Evolutionary conservation across 2,329 filamentous ascomycete species (phyloP), one percentile per base, ranked within the genome.

Genomic region (Diaporthe eres): DNA sequence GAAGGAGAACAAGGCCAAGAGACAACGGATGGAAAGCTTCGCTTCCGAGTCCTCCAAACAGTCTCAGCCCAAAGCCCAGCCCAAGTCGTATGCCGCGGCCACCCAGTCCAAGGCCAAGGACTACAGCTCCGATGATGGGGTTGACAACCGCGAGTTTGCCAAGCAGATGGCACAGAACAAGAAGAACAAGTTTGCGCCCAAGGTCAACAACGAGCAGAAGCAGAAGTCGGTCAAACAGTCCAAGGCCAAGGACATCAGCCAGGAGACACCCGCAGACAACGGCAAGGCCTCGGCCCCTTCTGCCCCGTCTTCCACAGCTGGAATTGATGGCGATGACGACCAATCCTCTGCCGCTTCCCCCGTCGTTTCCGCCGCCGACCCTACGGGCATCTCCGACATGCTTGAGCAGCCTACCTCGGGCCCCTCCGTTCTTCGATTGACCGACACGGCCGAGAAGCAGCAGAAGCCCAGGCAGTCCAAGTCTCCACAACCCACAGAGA

Each of bases 331-430:
- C 19, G 95, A 97, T 80, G 94, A 97, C 81, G 95, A 98, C 80
- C 87, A 93, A 80, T 95, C 95, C 4, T 88, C 93, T 10, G 88
- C 89, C 75, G 87, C 88, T 60, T 96, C 94, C 15, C 94, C 95
- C 44, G 87, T 90, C 70, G 86, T 89, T 31, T 82, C 80, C 49
- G 87, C 90, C n/a, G 88, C 87, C 19, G 88, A 90, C 75, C 89
- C 90, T 76, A 91, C 90, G 73, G 94, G 94, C 82, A 91, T 98
- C 75, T 94, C 94, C 73, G 96, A 98, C 85, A 98, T 98, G 96
- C 92, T 98, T 22, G 95, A 98, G 85, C 88, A 93, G 67, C 85
- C 90, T 58, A 84, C 90, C 3, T 83, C 91, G 53, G 93, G 91
- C 72, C 94, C 95, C 34, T 92, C 92, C 0, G 91, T 97, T 65